Percentiles rank a stretch among this genome's conserved stretches.
phyloP scores from a whole-genome alignment of 164 flowering plant species.

The Stephania yunnanensis region DNA sequence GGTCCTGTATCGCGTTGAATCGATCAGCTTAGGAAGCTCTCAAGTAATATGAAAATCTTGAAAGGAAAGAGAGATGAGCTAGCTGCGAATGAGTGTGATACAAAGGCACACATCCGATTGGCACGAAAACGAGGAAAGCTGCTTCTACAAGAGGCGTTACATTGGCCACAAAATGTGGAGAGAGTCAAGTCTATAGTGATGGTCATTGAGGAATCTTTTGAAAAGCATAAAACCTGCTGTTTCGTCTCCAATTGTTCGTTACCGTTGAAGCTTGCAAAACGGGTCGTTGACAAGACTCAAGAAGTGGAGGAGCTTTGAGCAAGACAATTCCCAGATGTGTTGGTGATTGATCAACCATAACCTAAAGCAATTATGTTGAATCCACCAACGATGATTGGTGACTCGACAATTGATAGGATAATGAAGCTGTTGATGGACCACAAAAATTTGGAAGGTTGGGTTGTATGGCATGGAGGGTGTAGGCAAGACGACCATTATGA shows the following conservation, averaged over 20 bases:
- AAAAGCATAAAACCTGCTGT: not conserved
- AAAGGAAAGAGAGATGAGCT: not conserved
- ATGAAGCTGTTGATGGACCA: conserved; percentile 7
- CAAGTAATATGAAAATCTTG: too few relatives aligned
- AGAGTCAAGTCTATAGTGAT: not conserved
- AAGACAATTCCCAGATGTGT: not conserved
- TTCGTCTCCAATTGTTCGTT: not conserved
- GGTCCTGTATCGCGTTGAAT: too few relatives aligned
- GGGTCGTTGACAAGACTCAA: not conserved
- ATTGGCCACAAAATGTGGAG: conserved; percentile 12
- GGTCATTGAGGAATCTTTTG: not conserved
- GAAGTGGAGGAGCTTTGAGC: conserved; percentile 6
- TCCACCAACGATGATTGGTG: not conserved
- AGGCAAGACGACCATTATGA: conserved; percentile 19
- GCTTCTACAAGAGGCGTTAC: not conserved
- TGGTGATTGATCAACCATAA: not conserved
- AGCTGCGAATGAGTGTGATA: not conserved
- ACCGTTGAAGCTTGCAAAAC: not conserved
- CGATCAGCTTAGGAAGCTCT: too few relatives aligned
- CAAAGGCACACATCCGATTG: not conserved
- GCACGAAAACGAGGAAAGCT: not conserved
- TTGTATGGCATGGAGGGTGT: conserved; percentile 18
- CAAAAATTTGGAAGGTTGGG: conserved; percentile 7
- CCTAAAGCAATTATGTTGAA: not conserved
- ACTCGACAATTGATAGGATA: not conserved